Evolutionary conservation across 257 asterid genomes (phyloP).

Genomic region (Mentha longifolia): DNA sequence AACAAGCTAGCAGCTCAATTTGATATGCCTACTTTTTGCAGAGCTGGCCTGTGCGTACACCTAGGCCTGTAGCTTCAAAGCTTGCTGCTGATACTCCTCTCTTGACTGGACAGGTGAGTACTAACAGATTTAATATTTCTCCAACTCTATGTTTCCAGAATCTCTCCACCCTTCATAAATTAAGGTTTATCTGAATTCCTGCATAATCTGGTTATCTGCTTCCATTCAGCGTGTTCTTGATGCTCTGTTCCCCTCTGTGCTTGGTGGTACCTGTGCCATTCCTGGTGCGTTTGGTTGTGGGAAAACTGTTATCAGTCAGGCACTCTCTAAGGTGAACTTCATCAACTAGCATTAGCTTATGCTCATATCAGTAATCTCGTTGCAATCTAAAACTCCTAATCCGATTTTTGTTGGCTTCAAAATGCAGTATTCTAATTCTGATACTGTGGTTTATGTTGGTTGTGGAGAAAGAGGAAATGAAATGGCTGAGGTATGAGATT

Average conservation of each 20-base stretch:
- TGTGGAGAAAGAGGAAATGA: constrained; percentile 99
- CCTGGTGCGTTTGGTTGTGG: constrained; percentile 99
- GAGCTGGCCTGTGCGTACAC: constrained; percentile 98
- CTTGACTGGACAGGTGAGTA: constrained; percentile 94
- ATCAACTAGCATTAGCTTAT: constrained; percentile 25
- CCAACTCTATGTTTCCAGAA: neutral
- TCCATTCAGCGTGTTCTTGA: constrained; percentile 93
- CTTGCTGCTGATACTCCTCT: constrained; percentile 99
- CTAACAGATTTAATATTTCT: constrained; percentile 12
- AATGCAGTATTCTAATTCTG: constrained; percentile 95
- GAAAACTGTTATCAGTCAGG: constrained; percentile 99
- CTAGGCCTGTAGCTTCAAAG: constrained; percentile 95
- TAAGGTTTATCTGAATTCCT: constrained; percentile 19
- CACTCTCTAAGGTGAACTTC: constrained; percentile 86
- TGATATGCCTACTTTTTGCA: constrained; percentile 44
- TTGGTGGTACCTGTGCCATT: constrained; percentile 99
- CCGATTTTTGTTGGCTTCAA: constrained; percentile 28
- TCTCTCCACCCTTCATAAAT: constrained; percentile 18
- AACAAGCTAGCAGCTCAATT: constrained; percentile 31
- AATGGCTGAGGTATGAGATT: constrained; percentile 91
- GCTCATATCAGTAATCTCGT: constrained; percentile 20
- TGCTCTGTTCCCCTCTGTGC: constrained; percentile 98
- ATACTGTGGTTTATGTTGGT: constrained; percentile 97
- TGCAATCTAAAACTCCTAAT: constrained; percentile 22
- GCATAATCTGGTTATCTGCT: constrained; percentile 37